Conservation (phyloP, 2,329 filamentous ascomycete genomes). For the Paecilomyces sp. region DNA sequence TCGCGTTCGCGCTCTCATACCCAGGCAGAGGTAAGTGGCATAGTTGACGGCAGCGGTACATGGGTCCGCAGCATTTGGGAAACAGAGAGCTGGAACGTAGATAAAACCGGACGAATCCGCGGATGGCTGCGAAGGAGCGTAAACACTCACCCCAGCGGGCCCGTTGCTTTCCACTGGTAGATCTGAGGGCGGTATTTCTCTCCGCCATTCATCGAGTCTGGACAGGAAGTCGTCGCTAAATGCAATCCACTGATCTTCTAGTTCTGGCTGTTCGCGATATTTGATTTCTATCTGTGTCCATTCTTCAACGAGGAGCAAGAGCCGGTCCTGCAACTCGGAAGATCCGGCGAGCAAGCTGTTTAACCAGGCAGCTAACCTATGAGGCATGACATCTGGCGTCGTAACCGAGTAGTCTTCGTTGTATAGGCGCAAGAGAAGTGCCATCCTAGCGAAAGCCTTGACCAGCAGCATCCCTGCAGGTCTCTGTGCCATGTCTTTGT, state of each 20-base stretch:
- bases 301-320: conserved; percentile 7
- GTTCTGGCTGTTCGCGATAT: conserved; percentile 6
- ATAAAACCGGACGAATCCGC: background rate
- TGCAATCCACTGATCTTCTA: conserved; percentile 1
- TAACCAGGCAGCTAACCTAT: conserved; percentile 3
- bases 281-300: conserved; percentile 7
- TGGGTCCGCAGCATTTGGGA: conserved; percentile 6
- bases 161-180: conserved; percentile 4
- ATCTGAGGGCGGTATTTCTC: conserved; percentile 2
- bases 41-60: conserved; percentile 8
- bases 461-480: conserved; percentile 6
- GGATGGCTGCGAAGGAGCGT: background rate
- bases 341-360: conserved; percentile 4
- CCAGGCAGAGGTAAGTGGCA: conserved; percentile 7
- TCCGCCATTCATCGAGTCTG: conserved; percentile 3
- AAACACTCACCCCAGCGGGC: conserved; percentile 5
- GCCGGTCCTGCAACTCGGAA: conserved; percentile 3
- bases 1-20: conserved; percentile 7
- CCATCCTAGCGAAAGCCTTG: conserved; percentile 9
- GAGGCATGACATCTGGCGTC: conserved; percentile 4
- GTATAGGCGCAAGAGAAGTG: conserved; percentile 9
- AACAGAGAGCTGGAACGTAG: conserved; percentile 5
- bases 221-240: conserved; percentile 2
- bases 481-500: conserved; percentile 4
- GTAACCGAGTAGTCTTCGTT: conserved; percentile 10